A percentile compares a stretch with the other conserved stretches of the same genome.
These are phyloP conservation scores for Gilbertella persicaria DNA, from an alignment of 371 early-diverging fungal genomes.

Conservation along the genomic window DNA sequence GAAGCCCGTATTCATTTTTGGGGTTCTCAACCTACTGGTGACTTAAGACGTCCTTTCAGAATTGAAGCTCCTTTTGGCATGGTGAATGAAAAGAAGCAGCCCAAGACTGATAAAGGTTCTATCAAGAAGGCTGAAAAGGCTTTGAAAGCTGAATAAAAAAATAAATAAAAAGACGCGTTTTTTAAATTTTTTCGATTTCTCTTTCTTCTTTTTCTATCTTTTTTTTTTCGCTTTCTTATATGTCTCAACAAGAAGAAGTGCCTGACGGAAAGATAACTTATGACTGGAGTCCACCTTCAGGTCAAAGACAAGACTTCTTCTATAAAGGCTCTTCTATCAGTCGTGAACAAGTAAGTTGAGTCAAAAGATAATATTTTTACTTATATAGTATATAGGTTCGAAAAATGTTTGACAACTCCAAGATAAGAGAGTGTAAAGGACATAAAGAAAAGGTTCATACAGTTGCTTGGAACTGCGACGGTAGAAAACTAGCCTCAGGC, in stretches of 20 bases:
- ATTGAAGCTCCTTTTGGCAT: conserved; percentile 63
- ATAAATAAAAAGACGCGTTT: not conserved
- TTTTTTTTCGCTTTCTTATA: not conserved
- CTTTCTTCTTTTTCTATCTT: not conserved
- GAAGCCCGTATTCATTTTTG: conserved; percentile 73
- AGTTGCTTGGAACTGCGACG: conserved; percentile 70
- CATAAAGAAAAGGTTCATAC: conserved; percentile 67
- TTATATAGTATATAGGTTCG: conserved; percentile 19
- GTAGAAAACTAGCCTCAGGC: conserved; percentile 65
- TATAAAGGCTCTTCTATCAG: conserved; percentile 33
- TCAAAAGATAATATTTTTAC: not conserved
- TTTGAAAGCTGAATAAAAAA: conserved; percentile 33
- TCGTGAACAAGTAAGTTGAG: conserved; percentile 26
- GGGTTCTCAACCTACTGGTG: conserved; percentile 67
- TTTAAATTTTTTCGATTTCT: no score
- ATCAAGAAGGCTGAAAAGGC: conserved; percentile 57
- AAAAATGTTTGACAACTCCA: conserved; percentile 37
- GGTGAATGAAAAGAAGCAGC: conserved; percentile 33
- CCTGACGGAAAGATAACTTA: conserved; percentile 30
- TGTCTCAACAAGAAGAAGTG: conserved; percentile 2
- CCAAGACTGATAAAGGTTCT: conserved; percentile 41
- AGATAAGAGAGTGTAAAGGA: conserved; percentile 54
- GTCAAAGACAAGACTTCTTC: conserved; percentile 29
- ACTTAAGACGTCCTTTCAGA: conserved; percentile 81
- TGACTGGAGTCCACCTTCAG: conserved; percentile 47